Conservation (phyloP, 2,329 filamentous ascomycete species). For the Pseudocercospora macadamiae region DNA sequence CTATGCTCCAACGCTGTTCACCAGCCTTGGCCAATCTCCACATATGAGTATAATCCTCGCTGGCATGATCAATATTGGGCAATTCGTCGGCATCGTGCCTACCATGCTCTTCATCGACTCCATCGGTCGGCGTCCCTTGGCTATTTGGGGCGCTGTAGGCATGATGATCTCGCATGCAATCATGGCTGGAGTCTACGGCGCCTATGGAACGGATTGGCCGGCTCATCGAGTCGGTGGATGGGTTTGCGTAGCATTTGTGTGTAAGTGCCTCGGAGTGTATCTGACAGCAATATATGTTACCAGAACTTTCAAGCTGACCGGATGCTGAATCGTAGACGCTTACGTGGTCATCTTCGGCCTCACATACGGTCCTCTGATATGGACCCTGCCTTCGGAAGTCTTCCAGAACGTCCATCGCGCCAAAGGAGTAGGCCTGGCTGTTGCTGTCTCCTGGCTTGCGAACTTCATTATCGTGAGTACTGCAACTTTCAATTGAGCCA, state of each 20-base stretch:
- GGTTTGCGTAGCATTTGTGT: constrained; percentile 16
- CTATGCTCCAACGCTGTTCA: constrained; percentile 49
- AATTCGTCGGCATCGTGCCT: constrained; percentile 40
- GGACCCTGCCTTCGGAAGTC: constrained; percentile 54
- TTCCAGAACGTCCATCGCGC: constrained; percentile 62
- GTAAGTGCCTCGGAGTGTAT: no score
- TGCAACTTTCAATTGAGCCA: no score
- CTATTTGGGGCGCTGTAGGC: constrained; percentile 45
- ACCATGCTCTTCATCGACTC: constrained; percentile 42
- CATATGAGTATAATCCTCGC: constrained; percentile 40
- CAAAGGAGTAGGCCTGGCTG: constrained; percentile 64
- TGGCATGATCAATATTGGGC: constrained; percentile 43
- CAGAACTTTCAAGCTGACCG: no score
- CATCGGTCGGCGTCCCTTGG: constrained; percentile 41
- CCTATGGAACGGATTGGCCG: constrained; percentile 47
- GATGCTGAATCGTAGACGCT: constrained; percentile 1
- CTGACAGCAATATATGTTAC: no score
- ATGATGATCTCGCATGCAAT: constrained; percentile 51
- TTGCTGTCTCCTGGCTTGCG: constrained; percentile 64
- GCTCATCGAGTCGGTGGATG: constrained; percentile 51
- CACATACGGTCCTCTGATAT: constrained; percentile 45
- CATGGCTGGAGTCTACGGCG: constrained; percentile 55
- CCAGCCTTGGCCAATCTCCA: constrained; percentile 39
- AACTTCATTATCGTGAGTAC: constrained; percentile 66
- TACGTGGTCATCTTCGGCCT: constrained; percentile 52